phyloP scores from a whole-genome alignment of 129 eudicot species.

The Flaveria bidentis region DNA sequence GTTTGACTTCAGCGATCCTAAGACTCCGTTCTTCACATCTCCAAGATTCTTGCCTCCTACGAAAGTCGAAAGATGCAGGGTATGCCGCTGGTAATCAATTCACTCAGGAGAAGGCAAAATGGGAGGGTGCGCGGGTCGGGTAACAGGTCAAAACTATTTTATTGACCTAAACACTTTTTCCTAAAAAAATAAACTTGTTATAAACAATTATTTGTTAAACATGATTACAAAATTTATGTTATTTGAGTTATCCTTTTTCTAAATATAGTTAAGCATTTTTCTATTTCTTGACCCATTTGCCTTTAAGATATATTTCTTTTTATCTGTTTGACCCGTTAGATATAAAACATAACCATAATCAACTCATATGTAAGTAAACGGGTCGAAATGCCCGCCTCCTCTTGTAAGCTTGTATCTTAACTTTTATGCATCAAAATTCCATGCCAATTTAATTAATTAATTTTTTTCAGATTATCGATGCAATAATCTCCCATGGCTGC shows the following conservation, averaged over 20 bases:
- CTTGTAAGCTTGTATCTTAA: conserved; percentile 4
- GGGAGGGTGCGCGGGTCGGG: neutral
- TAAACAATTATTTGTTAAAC: neutral
- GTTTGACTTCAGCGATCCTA: conserved; percentile 76
- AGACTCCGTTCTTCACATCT: conserved; percentile 82
- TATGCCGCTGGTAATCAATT: conserved; percentile 35
- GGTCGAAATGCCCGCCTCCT: neutral
- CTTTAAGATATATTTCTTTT: neutral
- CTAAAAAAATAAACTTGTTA: too few species aligned
- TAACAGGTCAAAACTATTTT: neutral
- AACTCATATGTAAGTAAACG: neutral
- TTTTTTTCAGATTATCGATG: conserved; percentile 63
- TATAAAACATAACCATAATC: neutral
- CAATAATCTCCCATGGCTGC: conserved; percentile 91
- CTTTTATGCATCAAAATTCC: neutral
- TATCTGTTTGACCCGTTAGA: neutral
- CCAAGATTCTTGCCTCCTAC: conserved; percentile 89
- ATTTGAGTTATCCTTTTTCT: neutral
- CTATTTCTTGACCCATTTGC: neutral
- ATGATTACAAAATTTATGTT: neutral
- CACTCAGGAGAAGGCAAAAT: neutral
- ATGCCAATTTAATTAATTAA: neutral
- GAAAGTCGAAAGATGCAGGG: conserved; percentile 80
- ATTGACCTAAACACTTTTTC: neutral
- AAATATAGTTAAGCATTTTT: neutral